Conservation (phyloP, 768 basidiomycete species). For the Auricularia sp. region DNA sequence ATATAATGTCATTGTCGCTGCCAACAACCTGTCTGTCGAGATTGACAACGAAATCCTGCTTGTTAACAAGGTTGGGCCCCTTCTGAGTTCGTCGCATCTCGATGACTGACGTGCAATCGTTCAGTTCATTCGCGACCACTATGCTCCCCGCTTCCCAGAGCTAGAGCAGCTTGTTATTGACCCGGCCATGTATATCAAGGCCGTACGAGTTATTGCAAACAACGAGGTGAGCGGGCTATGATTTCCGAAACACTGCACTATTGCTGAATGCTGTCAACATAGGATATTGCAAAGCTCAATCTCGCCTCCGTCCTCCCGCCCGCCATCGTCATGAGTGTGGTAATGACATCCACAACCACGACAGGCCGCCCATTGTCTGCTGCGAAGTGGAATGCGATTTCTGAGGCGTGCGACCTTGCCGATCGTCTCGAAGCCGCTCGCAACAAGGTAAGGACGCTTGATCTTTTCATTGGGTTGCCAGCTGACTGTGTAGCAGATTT, state of each 20-base stretch:
- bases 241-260: too few species aligned
- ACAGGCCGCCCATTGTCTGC: slow-evolving; percentile 62
- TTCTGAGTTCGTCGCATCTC: not conserved
- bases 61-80: slow-evolving; percentile 74
- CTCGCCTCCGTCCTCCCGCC: slow-evolving; percentile 71
- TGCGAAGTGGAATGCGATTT: slow-evolving; percentile 68
- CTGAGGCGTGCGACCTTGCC: slow-evolving; percentile 81
- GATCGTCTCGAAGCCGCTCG: slow-evolving; percentile 81
- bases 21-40: slow-evolving; percentile 96
- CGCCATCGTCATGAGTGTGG: slow-evolving; percentile 90
- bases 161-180: slow-evolving; percentile 91
- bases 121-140: slow-evolving; percentile 97
- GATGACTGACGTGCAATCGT: slow-evolving; percentile 1
- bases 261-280: not conserved
- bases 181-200: slow-evolving; percentile 83
- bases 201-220: slow-evolving; percentile 83
- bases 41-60: slow-evolving; percentile 96
- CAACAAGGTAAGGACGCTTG: slow-evolving; percentile 49
- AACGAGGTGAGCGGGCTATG: slow-evolving; percentile 39
- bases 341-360: slow-evolving; percentile 89
- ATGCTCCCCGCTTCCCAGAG: slow-evolving; percentile 89
- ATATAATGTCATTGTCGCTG: slow-evolving; percentile 91
- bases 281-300: slow-evolving; percentile 84
- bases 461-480: too few species aligned
- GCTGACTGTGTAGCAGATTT: slow-evolving; percentile 48